A percentile compares a stretch with the other conserved stretches of the same genome.
These are phyloP conservation scores for Plasmodium yoelii DNA, from an alignment of 169 alveolate genomes.

Conservation along the genomic window DNA sequence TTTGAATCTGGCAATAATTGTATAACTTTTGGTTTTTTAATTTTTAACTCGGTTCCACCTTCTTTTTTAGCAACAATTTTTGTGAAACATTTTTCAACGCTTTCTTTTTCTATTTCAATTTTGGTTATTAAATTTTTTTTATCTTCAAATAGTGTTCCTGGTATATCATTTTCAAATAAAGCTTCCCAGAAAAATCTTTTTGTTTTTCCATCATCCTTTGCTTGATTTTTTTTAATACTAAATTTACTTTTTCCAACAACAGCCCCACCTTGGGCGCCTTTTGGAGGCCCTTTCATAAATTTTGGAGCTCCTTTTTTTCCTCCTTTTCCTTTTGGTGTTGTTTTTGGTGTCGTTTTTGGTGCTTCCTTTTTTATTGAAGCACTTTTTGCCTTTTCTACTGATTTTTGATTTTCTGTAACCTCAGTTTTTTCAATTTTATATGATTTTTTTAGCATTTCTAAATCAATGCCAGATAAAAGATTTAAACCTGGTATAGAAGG, in stretches of 20 bases:
- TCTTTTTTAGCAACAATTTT: slow-evolving; percentile 77
- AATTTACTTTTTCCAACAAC: slow-evolving; percentile 75
- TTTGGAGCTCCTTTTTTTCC: slow-evolving; percentile 79
- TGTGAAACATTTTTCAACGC: slow-evolving; percentile 85
- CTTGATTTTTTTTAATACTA: slow-evolving; percentile 56
- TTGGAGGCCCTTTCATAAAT: slow-evolving; percentile 86
- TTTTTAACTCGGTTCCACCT: slow-evolving; percentile 23
- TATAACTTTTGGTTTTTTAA: slow-evolving; percentile 79
- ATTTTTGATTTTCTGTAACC: slow-evolving; percentile 64
- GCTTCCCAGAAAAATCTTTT: slow-evolving; percentile 94
- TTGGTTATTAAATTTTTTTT: slow-evolving; percentile 84
- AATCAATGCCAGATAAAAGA: slow-evolving; percentile 78
- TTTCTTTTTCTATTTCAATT: slow-evolving; percentile 86
- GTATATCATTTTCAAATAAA: slow-evolving; percentile 89
- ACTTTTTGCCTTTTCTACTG: slow-evolving; percentile 74
- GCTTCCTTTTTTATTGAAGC: slow-evolving; percentile 72
- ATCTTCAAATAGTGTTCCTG: slow-evolving; percentile 90
- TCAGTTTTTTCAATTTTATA: slow-evolving; percentile 78
- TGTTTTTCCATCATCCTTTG: slow-evolving; percentile 86
- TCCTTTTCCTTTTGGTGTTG: slow-evolving; percentile 76
- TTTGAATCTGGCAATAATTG: slow-evolving; percentile 92
- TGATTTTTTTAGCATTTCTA: slow-evolving; percentile 78
- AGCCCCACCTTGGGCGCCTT: slow-evolving; percentile 79
- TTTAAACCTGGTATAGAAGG: slow-evolving; percentile 30
- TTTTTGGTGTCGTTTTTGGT: slow-evolving; percentile 42